Evolutionary conservation across 176 grass and related monocot species (phyloP), one percentile per base, ranked within the genome.

Genomic region (Avena atlantica): DNA sequence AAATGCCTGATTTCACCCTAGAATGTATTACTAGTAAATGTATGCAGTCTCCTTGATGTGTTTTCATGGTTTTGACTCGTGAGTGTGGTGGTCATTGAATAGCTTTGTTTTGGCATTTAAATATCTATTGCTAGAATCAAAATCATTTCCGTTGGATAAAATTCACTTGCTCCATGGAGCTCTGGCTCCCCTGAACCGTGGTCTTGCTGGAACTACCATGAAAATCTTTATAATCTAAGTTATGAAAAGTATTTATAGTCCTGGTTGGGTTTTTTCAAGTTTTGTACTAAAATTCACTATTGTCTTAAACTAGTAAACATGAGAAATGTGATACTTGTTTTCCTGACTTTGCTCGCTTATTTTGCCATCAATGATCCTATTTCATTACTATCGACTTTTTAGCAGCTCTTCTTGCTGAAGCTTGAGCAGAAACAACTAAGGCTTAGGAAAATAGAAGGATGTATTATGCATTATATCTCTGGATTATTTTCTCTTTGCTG

Each of bases 281-380:
- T 20, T 11, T 24, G 31, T 57, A 17, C 14, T 2, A 58, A 14
- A 83, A 58, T 72, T 8, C 4, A 27, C 2, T 10, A 42, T 70
- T 69, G 81, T 19, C 50, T 71, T 31, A 71, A 15, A 17, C 63
- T 53, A 70, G 50, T 57, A 13, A 71, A 83, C 49, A 57, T 13
- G 56, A 6, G 11, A 40, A 21, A 57, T 40, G 11, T 70, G 40
- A 23, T 10, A 29, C 37, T 0, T 2, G 17, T 66, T 56, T 70
- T 15, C 13, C 16, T n/a, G 0, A 65, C 12, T 2, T 27, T 5
- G 23, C 31, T 81, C 0, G 5, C 69, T 31, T 8, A 12, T 29
- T 66, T 56, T 49, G 42, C 44, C 44, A n/a, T 12, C 45, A 68
- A 53, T 11, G 3, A 13, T 63, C 12, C 1, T 34, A 52, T 34